These are phyloP conservation scores for Mitragyna speciosa DNA, from an alignment of 257 asterid genomes.

Conservation along the genomic window DNA sequence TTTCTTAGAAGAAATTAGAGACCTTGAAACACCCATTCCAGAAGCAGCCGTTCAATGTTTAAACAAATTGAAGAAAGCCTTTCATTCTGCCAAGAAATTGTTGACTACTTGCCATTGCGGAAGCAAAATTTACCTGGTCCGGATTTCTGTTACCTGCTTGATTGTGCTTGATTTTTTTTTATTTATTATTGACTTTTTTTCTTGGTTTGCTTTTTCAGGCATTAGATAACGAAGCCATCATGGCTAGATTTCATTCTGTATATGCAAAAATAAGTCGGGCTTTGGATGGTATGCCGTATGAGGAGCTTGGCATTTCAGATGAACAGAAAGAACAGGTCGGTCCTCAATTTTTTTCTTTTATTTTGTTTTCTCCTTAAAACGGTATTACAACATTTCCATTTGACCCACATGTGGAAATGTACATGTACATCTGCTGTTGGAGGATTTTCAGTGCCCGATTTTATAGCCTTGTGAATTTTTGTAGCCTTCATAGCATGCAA, in stretches of 20 bases:
- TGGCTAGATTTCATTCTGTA: slow-evolving; percentile 58
- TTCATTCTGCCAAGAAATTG: slow-evolving; percentile 65
- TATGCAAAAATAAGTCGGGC: slow-evolving; percentile 60
- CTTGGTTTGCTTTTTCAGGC: slow-evolving; percentile 40
- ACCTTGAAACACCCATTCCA: slow-evolving; percentile 35
- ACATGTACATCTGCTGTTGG: background rate
- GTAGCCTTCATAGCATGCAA: no score
- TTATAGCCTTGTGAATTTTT: no score
- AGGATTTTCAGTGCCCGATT: background rate
- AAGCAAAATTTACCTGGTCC: slow-evolving; percentile 84
- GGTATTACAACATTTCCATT: background rate
- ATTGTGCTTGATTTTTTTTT: background rate
- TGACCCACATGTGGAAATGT: background rate
- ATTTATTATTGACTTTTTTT: no score
- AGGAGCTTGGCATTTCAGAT: slow-evolving; percentile 70
- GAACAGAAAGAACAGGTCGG: slow-evolving; percentile 74
- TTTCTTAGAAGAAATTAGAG: slow-evolving; percentile 56
- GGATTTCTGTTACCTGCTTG: background rate
- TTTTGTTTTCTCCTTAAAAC: background rate
- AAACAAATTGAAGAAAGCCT: slow-evolving; percentile 55
- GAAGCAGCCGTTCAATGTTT: slow-evolving; percentile 45
- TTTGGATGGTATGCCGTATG: slow-evolving; percentile 74
- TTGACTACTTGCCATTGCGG: slow-evolving; percentile 66
- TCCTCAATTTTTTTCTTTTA: background rate
- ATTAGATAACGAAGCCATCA: slow-evolving; percentile 67